Evolutionary conservation across 2,329 filamentous ascomycete genomes (phyloP), one percentile per base, ranked within the genome.

Genomic region (Trichoderma pleuroti): DNA sequence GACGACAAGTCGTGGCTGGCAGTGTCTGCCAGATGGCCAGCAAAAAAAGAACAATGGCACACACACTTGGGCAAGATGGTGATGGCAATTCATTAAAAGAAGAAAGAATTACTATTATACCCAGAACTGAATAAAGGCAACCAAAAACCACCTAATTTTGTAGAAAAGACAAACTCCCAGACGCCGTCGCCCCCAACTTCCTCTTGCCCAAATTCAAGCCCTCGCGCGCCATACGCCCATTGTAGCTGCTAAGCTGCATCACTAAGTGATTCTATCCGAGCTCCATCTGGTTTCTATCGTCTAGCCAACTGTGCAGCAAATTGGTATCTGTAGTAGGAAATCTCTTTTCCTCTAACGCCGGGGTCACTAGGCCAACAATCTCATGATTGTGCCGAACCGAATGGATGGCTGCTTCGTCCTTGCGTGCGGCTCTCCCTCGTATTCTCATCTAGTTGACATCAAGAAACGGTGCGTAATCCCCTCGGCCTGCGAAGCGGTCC

Each of bases 401-500:
- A 32, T 21, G 16, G 30, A 32, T 3, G 9, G 4, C n/a, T 21
- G 5, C 16, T 18, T 42, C 36, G 18, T 59, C 5, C 28, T 30
- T 30, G 14, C 28, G 12, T 10, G 5, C 2, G 3, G 10, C 6
- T 57, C 18, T 2, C 11, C n/a, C 6, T 57, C 7, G 30, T 16
- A 12, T 8, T 28, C 26, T 1, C 3, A 11, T 59, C 21, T 36
- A 16, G 9, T 52, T 36, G 26, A 60, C 16, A 60, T 80, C 79
- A 7, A 74, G 39, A 71, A 81, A 82, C 0, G 80, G 80, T 5
- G 67, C 75, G 74, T 80, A 81, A 0, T 21, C 21, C 46, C 21
- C 11, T 24, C 46, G 46, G 34, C 34, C 34, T 5, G 11, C 12
- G 34, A 36, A 36, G 12, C 34, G 34, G 46, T 14, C 46, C 6